These are phyloP conservation scores for Leishmania tropica DNA, from an alignment of 208 protist genomes.

Conservation along the genomic window DNA sequence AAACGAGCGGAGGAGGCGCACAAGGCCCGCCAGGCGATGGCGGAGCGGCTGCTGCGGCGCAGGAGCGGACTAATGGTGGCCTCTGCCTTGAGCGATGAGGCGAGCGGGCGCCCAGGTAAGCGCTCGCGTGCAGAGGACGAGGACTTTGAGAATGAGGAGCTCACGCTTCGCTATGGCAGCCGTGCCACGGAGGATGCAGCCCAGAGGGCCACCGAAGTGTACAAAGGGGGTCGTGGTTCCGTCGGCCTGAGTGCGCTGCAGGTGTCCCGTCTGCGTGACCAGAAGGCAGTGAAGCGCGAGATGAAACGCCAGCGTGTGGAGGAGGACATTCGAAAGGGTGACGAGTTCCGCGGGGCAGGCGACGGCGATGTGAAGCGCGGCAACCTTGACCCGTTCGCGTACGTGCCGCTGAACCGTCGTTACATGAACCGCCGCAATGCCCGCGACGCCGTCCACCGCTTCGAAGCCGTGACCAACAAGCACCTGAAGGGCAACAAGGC, in stretches of 20 bases:
- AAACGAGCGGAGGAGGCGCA: conserved; percentile 57
- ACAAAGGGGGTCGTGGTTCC: conserved; percentile 28
- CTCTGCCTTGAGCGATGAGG: conserved; percentile 61
- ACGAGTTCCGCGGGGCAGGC: conserved; percentile 81
- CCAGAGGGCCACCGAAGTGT: conserved; percentile 32
- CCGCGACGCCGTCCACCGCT: conserved; percentile 80
- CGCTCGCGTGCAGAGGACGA: conserved; percentile 65
- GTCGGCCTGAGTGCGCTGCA: conserved; percentile 28
- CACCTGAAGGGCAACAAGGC: conserved; percentile 87
- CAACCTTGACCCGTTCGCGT: conserved; percentile 86
- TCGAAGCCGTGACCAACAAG: conserved; percentile 57
- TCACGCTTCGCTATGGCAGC: conserved; percentile 72
- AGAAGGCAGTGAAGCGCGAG: conserved; percentile 63
- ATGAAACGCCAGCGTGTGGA: conserved; percentile 82
- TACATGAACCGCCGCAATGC: conserved; percentile 92
- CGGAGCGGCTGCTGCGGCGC: conserved; percentile 65
- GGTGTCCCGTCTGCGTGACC: conserved; percentile 63
- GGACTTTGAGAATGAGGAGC: conserved; percentile 88
- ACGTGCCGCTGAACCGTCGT: conserved; percentile 88
- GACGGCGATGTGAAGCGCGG: conserved; percentile 87
- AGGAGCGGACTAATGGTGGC: conserved; percentile 42
- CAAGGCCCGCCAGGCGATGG: conserved; percentile 56
- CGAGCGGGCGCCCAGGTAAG: conserved; percentile 51
- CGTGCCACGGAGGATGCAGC: conserved; percentile 54
- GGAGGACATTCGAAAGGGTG: conserved; percentile 86